Evolutionary conservation across 164 flowering plant genomes (phyloP), one percentile per base, ranked within the genome.

Genomic region (Stephania yunnanensis): DNA sequence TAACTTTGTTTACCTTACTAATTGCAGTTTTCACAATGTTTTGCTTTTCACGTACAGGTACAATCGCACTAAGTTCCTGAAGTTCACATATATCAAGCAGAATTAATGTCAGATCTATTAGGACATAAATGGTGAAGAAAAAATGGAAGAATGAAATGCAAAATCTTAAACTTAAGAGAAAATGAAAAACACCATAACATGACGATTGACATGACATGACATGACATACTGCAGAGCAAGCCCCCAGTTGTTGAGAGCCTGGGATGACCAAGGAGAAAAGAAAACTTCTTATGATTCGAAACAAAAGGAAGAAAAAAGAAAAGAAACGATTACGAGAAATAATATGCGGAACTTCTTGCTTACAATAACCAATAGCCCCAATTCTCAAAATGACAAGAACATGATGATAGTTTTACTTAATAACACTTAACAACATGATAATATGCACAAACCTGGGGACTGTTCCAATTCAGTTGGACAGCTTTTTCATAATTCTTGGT

Each of bases 241-340:
- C 69, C 99, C 98, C 98, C 97, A 96, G 74, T 96, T 96, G 86
- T 96, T 96, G 65, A 92, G 91, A 44, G 98, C 99, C 99, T 96
- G 92, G 44, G 76, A 82, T 44, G 71, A 78, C 53, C 22, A n/a
- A 69, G 22, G 36, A 79, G 22, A 71, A 7, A 46, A 7, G 36
- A 15, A n/a, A 67, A 5, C 42, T 67, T 36, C 52, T 8, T 46
- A 4, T 36, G 42, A 36, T 36, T 36, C 42, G 4, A 36, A 36
- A 36, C 42, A 36, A 36, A 36, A 36, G 42, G 42, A 36, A 36
- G 42, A 36, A 36, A 4, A 36, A 36, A 4, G 4, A 36, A 4
- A 36, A 36, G 42, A 36, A 4, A 36, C 25, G 42, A 36, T 36
- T 36, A 1, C 42, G 3, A 36, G 42, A 36, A 36, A 36, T 36